These are phyloP conservation scores for Durusdinium trenchii DNA, from an alignment of 73 alveolate species.

Conservation along the genomic window DNA sequence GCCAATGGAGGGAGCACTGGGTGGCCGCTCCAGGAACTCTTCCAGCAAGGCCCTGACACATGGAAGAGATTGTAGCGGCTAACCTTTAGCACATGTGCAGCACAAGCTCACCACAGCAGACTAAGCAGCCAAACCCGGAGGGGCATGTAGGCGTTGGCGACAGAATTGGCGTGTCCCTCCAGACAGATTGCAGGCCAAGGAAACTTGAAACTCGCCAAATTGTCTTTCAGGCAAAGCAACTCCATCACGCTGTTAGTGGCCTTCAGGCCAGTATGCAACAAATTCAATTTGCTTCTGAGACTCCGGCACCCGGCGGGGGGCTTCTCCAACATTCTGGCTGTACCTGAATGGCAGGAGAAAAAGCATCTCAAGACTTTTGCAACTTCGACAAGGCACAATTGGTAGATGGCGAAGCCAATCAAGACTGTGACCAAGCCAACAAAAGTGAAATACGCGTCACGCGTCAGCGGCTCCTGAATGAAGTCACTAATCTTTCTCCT, in stretches of 20 bases:
- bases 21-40: constrained; percentile 11
- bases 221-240: background rate
- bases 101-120: too few species aligned
- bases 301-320: background rate
- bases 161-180: constrained; percentile 22
- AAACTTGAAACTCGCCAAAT: background rate
- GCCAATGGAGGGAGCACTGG: background rate
- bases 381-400: background rate
- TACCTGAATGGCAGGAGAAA: background rate
- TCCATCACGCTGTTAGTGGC: background rate
- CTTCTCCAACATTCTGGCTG: constrained; percentile 55
- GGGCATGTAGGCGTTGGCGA: constrained; percentile 67
- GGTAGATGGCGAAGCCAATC: constrained; percentile 87
- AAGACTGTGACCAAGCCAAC: constrained; percentile 34
- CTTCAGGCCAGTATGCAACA: background rate
- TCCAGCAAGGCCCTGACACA: constrained; percentile 33
- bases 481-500: background rate
- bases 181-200: background rate
- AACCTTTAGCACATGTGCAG: too few species aligned
- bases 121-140: background rate
- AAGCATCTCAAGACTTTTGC: background rate
- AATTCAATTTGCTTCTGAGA: background rate
- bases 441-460: constrained; percentile 60
- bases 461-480: constrained; percentile 82
- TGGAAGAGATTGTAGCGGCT: too few species aligned